A percentile compares a stretch with the other conserved stretches of the same genome.
Evolutionary conservation across 2,329 filamentous ascomycete species (phyloP).

Genomic region (Berkeleyomyces rouxiae): DNA sequence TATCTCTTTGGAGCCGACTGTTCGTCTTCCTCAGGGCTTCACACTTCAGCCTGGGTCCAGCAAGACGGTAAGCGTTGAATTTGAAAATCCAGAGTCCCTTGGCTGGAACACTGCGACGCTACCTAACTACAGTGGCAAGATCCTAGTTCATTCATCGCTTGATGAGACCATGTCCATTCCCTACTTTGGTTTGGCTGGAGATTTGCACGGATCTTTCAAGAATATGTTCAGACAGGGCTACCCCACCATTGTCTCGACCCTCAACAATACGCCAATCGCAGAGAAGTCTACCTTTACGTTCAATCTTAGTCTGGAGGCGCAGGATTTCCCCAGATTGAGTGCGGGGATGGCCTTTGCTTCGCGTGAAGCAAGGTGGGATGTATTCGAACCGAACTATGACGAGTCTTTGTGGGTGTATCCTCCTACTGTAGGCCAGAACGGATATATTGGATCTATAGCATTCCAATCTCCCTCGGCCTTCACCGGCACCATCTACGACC

Average conservation of each 20-base stretch:
- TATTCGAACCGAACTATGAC: conserved; percentile 24
- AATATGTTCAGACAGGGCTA: conserved; percentile 2
- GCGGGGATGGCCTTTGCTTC: conserved; percentile 21
- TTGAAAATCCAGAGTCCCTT: conserved; percentile 17
- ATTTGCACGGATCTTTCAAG: conserved; percentile 2
- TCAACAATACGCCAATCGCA: not conserved
- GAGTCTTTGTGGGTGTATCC: conserved; percentile 27
- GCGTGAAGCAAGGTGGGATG: conserved; percentile 23
- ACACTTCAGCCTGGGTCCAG: conserved; percentile 18
- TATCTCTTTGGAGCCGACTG: not conserved
- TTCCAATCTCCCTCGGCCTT: conserved; percentile 15
- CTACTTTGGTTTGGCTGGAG: conserved; percentile 19
- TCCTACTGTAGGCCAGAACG: conserved; percentile 22
- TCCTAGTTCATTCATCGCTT: conserved; percentile 25
- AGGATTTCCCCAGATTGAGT: conserved; percentile 15
- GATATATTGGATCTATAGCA: conserved; percentile 26
- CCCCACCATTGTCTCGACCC: not conserved
- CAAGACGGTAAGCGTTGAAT: conserved; percentile 13
- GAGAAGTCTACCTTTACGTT: conserved; percentile 14
- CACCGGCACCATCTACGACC: conserved; percentile 15
- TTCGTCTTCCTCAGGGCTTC: conserved; percentile 9
- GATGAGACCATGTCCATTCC: conserved; percentile 27
- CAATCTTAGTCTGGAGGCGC: conserved; percentile 2
- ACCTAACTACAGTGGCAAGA: conserved; percentile 29
- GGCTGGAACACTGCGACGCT: conserved; percentile 18